These are phyloP conservation scores for Pythium aristosporum DNA, from an alignment of 352 stramenopile species.

Conservation along the genomic window DNA sequence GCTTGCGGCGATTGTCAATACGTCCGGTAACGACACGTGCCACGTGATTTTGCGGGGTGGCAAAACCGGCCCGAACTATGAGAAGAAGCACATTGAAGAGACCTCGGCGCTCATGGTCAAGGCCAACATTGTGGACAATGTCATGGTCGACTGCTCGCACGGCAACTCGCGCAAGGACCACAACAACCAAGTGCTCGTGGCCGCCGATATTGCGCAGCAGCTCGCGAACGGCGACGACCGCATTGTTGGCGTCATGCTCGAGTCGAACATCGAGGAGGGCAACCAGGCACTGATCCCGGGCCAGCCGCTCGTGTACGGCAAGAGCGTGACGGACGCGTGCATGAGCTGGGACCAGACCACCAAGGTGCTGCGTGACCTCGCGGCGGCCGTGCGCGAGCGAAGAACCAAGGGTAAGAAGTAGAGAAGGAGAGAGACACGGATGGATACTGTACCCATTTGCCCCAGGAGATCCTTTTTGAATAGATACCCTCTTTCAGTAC, in stretches of 20 bases:
- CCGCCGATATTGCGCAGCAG: slow-evolving; percentile 68
- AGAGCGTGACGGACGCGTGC: slow-evolving; percentile 90
- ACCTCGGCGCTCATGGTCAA: slow-evolving; percentile 82
- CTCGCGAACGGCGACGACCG: slow-evolving; percentile 69
- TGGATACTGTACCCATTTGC: neutral
- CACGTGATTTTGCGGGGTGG: slow-evolving; percentile 89
- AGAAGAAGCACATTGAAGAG: slow-evolving; percentile 81
- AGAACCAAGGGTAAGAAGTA: slow-evolving; percentile 52
- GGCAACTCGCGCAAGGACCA: slow-evolving; percentile 90
- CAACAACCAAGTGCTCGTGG: slow-evolving; percentile 83
- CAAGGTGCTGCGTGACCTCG: slow-evolving; percentile 70
- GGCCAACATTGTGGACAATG: slow-evolving; percentile 74
- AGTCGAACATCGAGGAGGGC: slow-evolving; percentile 87
- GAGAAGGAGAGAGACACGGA: neutral
- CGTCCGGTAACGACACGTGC: slow-evolving; percentile 82
- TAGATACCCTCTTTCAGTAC: neutral
- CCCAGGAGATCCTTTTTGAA: neutral
- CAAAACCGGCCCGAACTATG: slow-evolving; percentile 83
- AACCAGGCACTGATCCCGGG: slow-evolving; percentile 74
- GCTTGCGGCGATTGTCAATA: slow-evolving; percentile 86
- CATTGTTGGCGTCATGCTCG: slow-evolving; percentile 88
- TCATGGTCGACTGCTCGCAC: slow-evolving; percentile 92
- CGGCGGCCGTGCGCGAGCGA: slow-evolving; percentile 73
- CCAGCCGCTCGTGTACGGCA: slow-evolving; percentile 82
- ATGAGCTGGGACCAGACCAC: slow-evolving; percentile 85